Evolutionary conservation across 805 yeast species (phyloP), one percentile per base, ranked within the genome.

Genomic region (Candida ponderosae): DNA sequence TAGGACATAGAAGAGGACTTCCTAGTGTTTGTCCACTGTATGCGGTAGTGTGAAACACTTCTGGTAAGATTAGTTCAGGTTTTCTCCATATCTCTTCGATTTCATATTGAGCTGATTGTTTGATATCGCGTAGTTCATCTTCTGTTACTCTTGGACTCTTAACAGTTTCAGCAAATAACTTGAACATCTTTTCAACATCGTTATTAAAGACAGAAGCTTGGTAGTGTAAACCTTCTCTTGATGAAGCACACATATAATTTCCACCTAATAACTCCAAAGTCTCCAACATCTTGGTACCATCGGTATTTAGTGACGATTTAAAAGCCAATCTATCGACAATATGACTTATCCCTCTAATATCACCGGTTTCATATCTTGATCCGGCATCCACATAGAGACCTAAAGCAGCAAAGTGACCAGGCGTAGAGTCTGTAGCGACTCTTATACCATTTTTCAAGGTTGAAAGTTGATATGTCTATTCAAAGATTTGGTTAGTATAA

Each of bases 301-400:
- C 50, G 40, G 70, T 65, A 38, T 72, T 65, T 27, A 67, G 58
- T 0, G 90, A 81, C 5, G 86, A 76, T 53, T 79, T 79, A 69
- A 79, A 93, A 0, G 97, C 90, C 54, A 93, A 60, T 41, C 96
- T 71, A 56, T 90, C 97, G 50, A 80, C 63, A 21, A 93, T 60
- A 57, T 93, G 97, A 6, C 94, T 79, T 34, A 81, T 66, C 1
- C 98, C 98, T 28, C 76, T 72, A 37, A 77, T 50, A 21, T 55
- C 50, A 3, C 63, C 66, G 23, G 69, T 65, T 59, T 93, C 97
- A 54, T 68, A 87, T 35, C 97, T 70, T 3, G 96, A 81, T 1
- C 98, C 98, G 2, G 95, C 95, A 52, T 84, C 81, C 5, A 93
- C 72, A 53, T 86, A 93, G 32, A 90, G 72, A 1, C 97, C 97